These are phyloP conservation scores for Globisporangium nunn DNA, from an alignment of 352 stramenopile species.

Conservation along the genomic window DNA sequence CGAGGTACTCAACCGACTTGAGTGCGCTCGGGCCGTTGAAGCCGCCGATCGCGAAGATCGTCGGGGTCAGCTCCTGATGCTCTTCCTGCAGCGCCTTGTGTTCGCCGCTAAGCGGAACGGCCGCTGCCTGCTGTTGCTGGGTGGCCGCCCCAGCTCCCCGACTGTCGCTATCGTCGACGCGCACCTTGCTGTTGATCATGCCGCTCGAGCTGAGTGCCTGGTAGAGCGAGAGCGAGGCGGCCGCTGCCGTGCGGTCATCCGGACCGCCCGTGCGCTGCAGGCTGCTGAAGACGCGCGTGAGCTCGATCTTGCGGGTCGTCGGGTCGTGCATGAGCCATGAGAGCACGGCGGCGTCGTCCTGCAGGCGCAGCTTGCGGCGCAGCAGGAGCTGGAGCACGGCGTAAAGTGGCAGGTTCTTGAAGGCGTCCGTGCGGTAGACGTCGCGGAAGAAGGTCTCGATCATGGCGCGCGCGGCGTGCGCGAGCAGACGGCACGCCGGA, in stretches of 20 bases:
- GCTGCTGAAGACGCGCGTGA: slow-evolving; percentile 14
- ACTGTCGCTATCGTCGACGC: slow-evolving; percentile 10
- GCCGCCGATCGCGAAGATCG: slow-evolving; percentile 63
- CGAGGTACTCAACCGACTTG: slow-evolving; percentile 55
- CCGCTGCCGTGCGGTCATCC: slow-evolving; percentile 3
- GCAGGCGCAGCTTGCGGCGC: slow-evolving; percentile 20
- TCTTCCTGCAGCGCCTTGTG: slow-evolving; percentile 1
- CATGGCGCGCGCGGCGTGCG: slow-evolving; percentile 49
- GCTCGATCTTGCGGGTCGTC: slow-evolving; percentile 20
- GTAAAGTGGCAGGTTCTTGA: slow-evolving; percentile 42
- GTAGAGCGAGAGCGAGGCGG: slow-evolving; percentile 11
- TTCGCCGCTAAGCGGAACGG: background rate
- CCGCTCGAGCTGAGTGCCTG: slow-evolving; percentile 16
- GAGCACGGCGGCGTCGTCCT: slow-evolving; percentile 31
- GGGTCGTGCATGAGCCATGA: slow-evolving; percentile 51
- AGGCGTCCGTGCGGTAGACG: slow-evolving; percentile 46
- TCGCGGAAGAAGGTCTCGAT: slow-evolving; percentile 57
- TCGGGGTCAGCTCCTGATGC: slow-evolving; percentile 22
- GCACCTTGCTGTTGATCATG: slow-evolving; percentile 37
- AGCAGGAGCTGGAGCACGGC: slow-evolving; percentile 36
- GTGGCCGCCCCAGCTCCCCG: background rate
- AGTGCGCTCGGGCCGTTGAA: slow-evolving; percentile 55
- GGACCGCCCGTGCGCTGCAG: slow-evolving; percentile 3
- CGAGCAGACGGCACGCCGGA: slow-evolving; percentile 36
- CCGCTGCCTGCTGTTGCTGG: too few species aligned